Evolutionary conservation across 441 rosid species (phyloP).

Genomic region (Pelargonium myrrhifolium): DNA sequence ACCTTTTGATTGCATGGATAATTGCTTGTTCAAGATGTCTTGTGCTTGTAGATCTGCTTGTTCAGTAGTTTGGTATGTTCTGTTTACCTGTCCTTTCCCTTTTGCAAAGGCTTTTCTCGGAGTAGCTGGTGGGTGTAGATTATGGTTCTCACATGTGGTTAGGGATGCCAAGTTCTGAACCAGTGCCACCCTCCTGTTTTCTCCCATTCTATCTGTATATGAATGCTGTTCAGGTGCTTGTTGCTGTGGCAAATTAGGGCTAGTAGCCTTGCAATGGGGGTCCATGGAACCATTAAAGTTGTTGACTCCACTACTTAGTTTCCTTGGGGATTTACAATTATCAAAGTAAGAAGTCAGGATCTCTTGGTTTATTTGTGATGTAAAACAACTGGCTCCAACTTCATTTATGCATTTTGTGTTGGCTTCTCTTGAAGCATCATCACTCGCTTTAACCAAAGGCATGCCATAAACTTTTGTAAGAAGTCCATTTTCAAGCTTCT

Average conservation of each 20-base stretch:
- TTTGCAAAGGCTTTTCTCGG: constrained; percentile 26
- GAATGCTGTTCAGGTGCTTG: constrained; percentile 19
- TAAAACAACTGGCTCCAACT: constrained; percentile 21
- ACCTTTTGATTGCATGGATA: constrained; percentile 42
- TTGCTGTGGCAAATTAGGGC: constrained; percentile 22
- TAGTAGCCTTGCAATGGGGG: constrained; percentile 19
- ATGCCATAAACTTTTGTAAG: constrained; percentile 21
- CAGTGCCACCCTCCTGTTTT: constrained; percentile 17
- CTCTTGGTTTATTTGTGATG: constrained; percentile 21
- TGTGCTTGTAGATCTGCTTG: constrained; percentile 28
- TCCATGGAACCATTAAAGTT: constrained; percentile 15
- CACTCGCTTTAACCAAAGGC: constrained; percentile 22
- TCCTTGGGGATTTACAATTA: constrained; percentile 15
- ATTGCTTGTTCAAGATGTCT: constrained; percentile 20
- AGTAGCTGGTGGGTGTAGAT: constrained; percentile 31
- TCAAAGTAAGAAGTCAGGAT: constrained; percentile 17
- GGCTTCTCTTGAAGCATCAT: constrained; percentile 30
- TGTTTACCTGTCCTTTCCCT: constrained; percentile 23
- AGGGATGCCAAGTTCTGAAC: constrained; percentile 24
- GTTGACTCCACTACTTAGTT: constrained; percentile 14
- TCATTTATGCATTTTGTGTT: constrained; percentile 19
- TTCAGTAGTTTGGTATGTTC: constrained; percentile 17
- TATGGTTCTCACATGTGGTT: constrained; percentile 21
- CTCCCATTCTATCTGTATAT: constrained; percentile 21
- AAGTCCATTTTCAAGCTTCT: constrained; percentile 35